Evolutionary conservation across 129 eudicot genomes (phyloP), one percentile per base, ranked within the genome.

Genomic region (Flaveria trinervia): DNA sequence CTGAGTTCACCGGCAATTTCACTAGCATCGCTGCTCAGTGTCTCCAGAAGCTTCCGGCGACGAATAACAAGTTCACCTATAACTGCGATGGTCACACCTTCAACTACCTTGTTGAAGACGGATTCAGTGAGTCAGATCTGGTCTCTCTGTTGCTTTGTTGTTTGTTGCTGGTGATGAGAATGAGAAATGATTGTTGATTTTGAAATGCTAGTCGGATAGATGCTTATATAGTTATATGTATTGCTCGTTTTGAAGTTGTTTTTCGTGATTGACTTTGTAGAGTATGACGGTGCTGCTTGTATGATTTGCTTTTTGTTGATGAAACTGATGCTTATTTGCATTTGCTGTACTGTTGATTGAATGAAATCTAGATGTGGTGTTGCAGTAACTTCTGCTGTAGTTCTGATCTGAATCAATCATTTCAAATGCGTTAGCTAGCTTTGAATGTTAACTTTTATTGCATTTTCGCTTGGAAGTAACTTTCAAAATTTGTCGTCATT

Each of bases 51-150:
- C 93, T 93, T 54, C 98, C 98, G 0, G 87, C 97, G 2, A 83
- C 98, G 8, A 93, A 88, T 86, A 93, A 90, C 82, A 93, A 90
- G 88, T 93, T 93, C 84, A 93, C 96, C 73, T 93, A 93, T 83
- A 88, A 81, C 84, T 88, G 96, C 77, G 98, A 93, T 71, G 98
- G 88, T n/a, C 98, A 93, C 66, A 93, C 98, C 39, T 93, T 93
- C 89, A 93, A 90, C 85, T 93, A 93, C 86, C 98, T 93, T 70
- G 98, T 89, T 61, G 88, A 89, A 56, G 85, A 91, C 46, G 98
- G 98, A 73, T 93, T 89, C 88, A 86, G 98, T 93, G 65, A 83
- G 83, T 68, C 71, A 64, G 71, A 78, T 54, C 54, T 55, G 46
- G 36, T 72, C 70, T 84, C 79, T 84, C 75, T 77, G 7, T 70